phyloP scores from a whole-genome alignment of 208 protist species.

The Vickermania ingenoplastis region DNA sequence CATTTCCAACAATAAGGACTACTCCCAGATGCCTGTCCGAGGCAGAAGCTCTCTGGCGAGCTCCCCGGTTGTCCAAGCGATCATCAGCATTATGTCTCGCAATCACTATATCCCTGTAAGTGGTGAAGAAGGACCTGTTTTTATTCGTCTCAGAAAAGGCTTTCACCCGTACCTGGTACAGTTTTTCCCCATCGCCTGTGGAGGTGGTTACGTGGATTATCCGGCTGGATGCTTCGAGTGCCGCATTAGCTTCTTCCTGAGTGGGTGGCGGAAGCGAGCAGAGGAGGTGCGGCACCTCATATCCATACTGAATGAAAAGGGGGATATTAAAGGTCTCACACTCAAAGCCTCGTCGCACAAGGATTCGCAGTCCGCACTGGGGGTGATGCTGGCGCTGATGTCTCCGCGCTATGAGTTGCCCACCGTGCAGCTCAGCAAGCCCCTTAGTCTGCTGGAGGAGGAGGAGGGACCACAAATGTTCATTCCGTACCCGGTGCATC shows the following conservation, averaged over 20 bases:
- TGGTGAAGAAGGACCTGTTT: slow-evolving; percentile 31
- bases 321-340: neutral
- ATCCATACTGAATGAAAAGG: neutral
- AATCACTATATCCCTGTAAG: neutral
- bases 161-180: slow-evolving; percentile 43
- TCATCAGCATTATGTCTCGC: neutral
- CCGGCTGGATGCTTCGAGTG: slow-evolving; percentile 62
- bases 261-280: neutral
- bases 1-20: neutral
- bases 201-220: neutral
- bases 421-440: neutral
- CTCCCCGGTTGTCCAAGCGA: neutral
- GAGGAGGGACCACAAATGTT: neutral
- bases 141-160: slow-evolving; percentile 18
- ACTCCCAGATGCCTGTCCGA: neutral
- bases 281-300: neutral
- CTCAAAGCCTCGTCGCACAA: neutral
- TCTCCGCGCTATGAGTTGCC: neutral
- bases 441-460: neutral
- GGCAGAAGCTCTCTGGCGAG: neutral
- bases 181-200: slow-evolving; percentile 32
- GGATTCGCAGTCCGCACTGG: neutral
- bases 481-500: neutral
- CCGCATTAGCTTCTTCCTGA: slow-evolving; percentile 38
- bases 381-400: neutral